Conservation (phyloP, 371 early-diverging fungal species). For the Saksenaea oblongispora region DNA sequence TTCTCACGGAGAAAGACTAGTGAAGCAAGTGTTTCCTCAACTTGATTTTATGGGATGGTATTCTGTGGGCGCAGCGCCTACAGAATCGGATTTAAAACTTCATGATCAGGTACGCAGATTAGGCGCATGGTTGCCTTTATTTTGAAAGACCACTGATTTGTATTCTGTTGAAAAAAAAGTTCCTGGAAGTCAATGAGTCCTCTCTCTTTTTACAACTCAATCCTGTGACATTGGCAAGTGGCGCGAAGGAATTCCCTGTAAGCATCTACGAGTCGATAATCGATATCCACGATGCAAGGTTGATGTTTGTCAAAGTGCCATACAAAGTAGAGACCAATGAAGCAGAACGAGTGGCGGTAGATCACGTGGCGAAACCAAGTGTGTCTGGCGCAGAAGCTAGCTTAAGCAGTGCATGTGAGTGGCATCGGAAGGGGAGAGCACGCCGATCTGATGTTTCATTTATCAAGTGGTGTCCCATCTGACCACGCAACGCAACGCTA, state of each 20-base stretch:
- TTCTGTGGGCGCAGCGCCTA: constrained; percentile 63
- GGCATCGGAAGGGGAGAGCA: background rate
- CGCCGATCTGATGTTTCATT: background rate
- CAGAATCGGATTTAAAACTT: constrained; percentile 63
- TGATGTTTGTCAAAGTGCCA: constrained; percentile 65
- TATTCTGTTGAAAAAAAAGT: constrained; percentile 37
- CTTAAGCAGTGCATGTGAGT: constrained; percentile 60
- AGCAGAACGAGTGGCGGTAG: constrained; percentile 86
- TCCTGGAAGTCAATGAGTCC: constrained; percentile 74
- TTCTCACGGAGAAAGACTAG: constrained; percentile 32
- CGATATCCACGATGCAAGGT: constrained; percentile 66
- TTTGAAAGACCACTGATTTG: background rate
- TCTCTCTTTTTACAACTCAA: constrained; percentile 78
- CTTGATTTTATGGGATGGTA: constrained; percentile 91
- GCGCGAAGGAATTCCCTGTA: constrained; percentile 69
- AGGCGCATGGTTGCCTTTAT: too few relatives aligned
- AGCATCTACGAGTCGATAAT: constrained; percentile 79
- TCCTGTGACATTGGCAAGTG: constrained; percentile 53
- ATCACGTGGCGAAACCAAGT: constrained; percentile 73
- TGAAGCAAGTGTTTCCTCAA: constrained; percentile 81
- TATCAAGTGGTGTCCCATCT: constrained; percentile 70
- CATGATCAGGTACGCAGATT: constrained; percentile 67
- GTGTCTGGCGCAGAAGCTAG: constrained; percentile 55
- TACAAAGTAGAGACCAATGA: constrained; percentile 84
- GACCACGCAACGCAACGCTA: constrained; percentile 77